These are phyloP conservation scores for Cladosporium sphaerospermum DNA, from an alignment of 2,329 filamentous ascomycete species.

Conservation along the genomic window DNA sequence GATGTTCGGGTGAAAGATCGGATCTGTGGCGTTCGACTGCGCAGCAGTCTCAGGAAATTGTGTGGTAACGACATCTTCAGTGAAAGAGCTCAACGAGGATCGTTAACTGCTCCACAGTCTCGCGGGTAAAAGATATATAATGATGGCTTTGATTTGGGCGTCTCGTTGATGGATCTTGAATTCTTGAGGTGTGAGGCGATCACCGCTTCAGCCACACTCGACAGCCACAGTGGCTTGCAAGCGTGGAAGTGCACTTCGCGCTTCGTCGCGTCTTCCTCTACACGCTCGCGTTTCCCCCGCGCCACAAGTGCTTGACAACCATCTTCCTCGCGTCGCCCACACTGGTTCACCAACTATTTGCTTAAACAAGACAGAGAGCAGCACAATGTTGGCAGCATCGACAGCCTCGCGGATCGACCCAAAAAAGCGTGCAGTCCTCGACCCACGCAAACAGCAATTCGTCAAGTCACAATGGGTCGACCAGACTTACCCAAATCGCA, in stretches of 20 bases:
- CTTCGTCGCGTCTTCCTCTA: slow-evolving; percentile 4
- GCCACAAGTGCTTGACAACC: background rate
- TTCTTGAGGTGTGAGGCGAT: too few species aligned
- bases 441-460: slow-evolving; percentile 83
- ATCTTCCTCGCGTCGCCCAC: background rate
- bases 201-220: background rate
- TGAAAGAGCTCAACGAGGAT: too few species aligned
- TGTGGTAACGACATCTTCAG: slow-evolving; percentile 1
- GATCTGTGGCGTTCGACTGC: slow-evolving; percentile 1
- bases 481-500: slow-evolving; percentile 71
- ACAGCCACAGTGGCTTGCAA: background rate
- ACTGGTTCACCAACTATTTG: background rate
- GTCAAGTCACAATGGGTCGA: slow-evolving; percentile 69
- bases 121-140: too few species aligned
- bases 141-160: too few species aligned
- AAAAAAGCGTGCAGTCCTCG: slow-evolving; percentile 70
- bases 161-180: too few species aligned
- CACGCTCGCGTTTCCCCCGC: background rate
- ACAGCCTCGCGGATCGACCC: slow-evolving; percentile 40
- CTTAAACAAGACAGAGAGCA: background rate
- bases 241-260: background rate
- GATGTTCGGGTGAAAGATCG: slow-evolving; percentile 6
- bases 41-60: slow-evolving; percentile 1
- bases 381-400: slow-evolving; percentile 8
- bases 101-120: too few species aligned